phyloP scores from a whole-genome alignment of 2,329 filamentous ascomycete species.

The Cladobotryum protrusum region DNA sequence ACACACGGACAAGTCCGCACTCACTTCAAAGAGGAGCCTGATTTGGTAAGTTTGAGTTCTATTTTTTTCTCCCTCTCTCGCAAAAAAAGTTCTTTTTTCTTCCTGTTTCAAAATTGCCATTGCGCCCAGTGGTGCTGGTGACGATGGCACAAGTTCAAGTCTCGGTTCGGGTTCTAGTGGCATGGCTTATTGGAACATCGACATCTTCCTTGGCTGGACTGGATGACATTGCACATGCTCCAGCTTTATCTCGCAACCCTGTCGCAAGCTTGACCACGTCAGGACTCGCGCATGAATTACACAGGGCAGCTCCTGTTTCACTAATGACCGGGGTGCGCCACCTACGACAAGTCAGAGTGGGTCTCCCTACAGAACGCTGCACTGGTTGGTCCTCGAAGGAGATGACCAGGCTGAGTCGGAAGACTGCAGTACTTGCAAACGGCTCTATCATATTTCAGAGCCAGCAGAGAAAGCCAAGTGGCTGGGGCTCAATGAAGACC shows the following conservation, averaged over 20 bases:
- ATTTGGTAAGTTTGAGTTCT: slow-evolving; percentile 21
- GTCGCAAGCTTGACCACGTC: slow-evolving; percentile 40
- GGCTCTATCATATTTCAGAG: slow-evolving; percentile 6
- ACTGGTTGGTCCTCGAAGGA: slow-evolving; percentile 10
- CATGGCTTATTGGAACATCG: too few relatives aligned
- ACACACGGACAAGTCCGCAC: slow-evolving; percentile 22
- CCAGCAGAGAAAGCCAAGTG: not conserved
- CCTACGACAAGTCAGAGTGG: slow-evolving; percentile 23
- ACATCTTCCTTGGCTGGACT: too few relatives aligned
- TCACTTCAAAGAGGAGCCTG: slow-evolving; percentile 27
- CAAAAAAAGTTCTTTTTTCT: too few relatives aligned
- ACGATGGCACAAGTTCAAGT: too few relatives aligned
- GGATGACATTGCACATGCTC: too few relatives aligned
- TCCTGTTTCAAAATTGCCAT: not conserved
- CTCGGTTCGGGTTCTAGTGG: too few relatives aligned
- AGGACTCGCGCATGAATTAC: slow-evolving; percentile 38
- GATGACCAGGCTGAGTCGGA: slow-evolving; percentile 21
- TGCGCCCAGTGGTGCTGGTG: not conserved
- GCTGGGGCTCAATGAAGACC: not conserved
- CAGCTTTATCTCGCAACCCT: slow-evolving; percentile 15
- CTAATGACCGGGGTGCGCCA: slow-evolving; percentile 35
- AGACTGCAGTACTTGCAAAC: slow-evolving; percentile 18
- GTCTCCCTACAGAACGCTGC: slow-evolving; percentile 10
- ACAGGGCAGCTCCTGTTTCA: slow-evolving; percentile 49
- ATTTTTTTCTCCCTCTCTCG: not conserved